Evolutionary conservation across 1,139 yeast genomes (phyloP), one percentile per base, ranked within the genome.

Genomic region (Saccharomyces pastorianus): DNA sequence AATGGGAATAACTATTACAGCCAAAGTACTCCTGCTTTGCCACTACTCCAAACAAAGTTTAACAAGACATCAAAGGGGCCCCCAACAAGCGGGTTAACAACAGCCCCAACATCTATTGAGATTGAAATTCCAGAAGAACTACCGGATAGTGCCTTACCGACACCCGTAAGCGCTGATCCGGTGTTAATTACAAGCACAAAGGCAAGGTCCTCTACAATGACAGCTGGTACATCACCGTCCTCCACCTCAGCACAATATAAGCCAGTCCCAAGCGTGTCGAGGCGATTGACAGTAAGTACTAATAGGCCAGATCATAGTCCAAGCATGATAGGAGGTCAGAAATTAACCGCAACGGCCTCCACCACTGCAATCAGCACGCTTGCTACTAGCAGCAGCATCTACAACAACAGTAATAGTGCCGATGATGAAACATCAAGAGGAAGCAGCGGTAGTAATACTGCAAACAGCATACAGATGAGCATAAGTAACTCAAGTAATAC

Each of bases 71-170:
- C 54, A 7, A 53, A 52, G 49, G 68, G 64, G 1, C 63, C 65
- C 0, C 50, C 58, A 4, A 64, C 63, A 51, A 59, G 69, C 1
- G 58, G 29, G 11, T 14, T 61, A 9, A 64, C 70, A 1, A 56
- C 68, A 1, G 71, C 70, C 0, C 66, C 74, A 5, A 71, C 82
- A 0, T 78, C 83, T 2, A 73, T 78, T 20, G 82, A 82, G 58
- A 81, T 81, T 57, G 85, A 81, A 61, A 82, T 82, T 51, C 86
- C 86, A 6, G 79, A 76, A 56, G 75, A 73, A 38, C 58, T 75
- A 51, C 74, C 73, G 13, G 62, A 65, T 0, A 68, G 65, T 47
- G 55, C 64, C 11, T 50, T 58, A n/a, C 57, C 62, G 26, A 56
- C 61, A 6, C 60, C 58, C 4, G 49, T 53, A 2, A 41, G 47